Evolutionary conservation across 805 yeast genomes (phyloP).

Genomic region (Saccharomyces paradoxus): DNA sequence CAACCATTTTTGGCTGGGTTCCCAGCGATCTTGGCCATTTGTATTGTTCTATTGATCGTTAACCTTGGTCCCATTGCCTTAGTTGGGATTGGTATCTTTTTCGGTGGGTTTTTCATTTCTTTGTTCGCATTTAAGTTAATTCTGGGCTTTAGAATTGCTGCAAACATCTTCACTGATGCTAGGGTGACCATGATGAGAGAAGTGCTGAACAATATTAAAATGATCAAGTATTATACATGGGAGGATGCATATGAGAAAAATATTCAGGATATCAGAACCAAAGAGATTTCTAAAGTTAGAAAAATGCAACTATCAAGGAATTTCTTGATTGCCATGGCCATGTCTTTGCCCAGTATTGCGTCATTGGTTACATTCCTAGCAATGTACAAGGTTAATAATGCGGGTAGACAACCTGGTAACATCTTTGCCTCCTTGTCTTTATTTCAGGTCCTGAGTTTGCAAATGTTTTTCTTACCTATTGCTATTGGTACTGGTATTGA

Average conservation of each 20-base stretch:
- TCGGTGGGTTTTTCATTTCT: constrained; percentile 36
- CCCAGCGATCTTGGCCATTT: constrained; percentile 55
- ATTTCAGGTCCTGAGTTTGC: constrained; percentile 53
- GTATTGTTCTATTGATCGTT: constrained; percentile 54
- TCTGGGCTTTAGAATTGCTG: constrained; percentile 46
- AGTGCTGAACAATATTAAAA: constrained; percentile 65
- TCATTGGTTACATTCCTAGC: constrained; percentile 54
- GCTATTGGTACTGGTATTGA: constrained; percentile 63
- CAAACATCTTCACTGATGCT: constrained; percentile 60
- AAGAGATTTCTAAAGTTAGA: constrained; percentile 56
- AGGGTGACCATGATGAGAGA: constrained; percentile 75
- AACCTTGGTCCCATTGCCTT: constrained; percentile 68
- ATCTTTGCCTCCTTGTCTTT: constrained; percentile 65
- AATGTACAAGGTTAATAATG: constrained; percentile 37
- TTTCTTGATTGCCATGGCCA: constrained; percentile 53
- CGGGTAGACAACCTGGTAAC: constrained; percentile 44
- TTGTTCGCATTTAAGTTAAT: constrained; percentile 43
- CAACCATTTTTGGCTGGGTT: constrained; percentile 57
- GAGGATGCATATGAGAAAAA: constrained; percentile 64
- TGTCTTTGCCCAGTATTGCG: constrained; percentile 60
- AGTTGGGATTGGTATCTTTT: constrained; percentile 55
- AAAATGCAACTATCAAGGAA: constrained; percentile 61
- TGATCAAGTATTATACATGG: constrained; percentile 88
- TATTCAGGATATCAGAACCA: constrained; percentile 46
- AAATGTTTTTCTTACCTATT: constrained; percentile 61